These are phyloP conservation scores for Papiliotrema nemorosa DNA, from an alignment of 1,284 basidiomycete genomes.

Conservation along the genomic window DNA sequence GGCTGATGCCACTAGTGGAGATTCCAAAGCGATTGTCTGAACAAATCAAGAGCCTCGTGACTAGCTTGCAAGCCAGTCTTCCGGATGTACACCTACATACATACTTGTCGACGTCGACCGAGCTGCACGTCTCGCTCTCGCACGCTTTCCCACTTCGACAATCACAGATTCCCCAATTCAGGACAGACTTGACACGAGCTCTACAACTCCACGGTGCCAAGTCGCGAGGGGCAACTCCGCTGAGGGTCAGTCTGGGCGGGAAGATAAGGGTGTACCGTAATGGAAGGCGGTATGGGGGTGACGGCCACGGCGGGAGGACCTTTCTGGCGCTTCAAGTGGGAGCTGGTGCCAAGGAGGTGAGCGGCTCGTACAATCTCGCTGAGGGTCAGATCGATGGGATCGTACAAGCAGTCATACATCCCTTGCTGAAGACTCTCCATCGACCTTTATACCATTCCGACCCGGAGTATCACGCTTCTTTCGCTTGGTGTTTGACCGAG, in stretches of 20 bases:
- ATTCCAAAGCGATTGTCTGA: background rate
- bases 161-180: conserved; percentile 29
- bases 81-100: background rate
- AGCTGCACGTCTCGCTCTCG: conserved; percentile 45
- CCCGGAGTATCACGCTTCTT: conserved; percentile 46
- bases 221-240: conserved; percentile 8
- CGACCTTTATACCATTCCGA: conserved; percentile 40
- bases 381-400: conserved; percentile 21
- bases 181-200: conserved; percentile 6
- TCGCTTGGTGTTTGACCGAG: conserved; percentile 40
- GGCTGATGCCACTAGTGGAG: conserved; percentile 11
- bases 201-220: background rate
- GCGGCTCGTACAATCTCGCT: conserved; percentile 1
- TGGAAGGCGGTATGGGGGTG: conserved; percentile 16
- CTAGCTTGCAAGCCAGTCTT: background rate
- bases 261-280: conserved; percentile 32
- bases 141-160: conserved; percentile 44
- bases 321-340: conserved; percentile 45
- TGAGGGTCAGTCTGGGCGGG: conserved; percentile 28
- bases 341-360: conserved; percentile 37
- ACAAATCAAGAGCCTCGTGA: background rate
- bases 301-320: conserved; percentile 33
- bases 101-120: background rate
- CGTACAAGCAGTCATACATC: conserved; percentile 28
- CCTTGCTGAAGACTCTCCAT: conserved; percentile 29